Conservation (phyloP, 1,139 yeast genomes). For the Blastobotrys serpentis region DNA sequence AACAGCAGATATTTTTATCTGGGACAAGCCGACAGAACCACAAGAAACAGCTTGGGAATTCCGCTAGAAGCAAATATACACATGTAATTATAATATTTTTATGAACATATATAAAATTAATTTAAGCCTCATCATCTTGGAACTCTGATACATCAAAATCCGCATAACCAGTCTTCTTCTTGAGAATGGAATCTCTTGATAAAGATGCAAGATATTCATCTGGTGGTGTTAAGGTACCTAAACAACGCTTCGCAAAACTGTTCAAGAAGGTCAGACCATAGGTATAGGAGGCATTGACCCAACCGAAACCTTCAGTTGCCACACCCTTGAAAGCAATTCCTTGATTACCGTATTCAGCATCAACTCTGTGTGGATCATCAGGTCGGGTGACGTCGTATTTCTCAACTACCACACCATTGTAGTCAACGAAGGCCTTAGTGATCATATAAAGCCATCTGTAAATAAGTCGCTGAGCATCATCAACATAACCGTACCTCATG, state of each 20-base stretch:
- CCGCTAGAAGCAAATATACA: neutral
- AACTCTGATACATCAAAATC: slow-evolving; percentile 4
- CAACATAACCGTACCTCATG: slow-evolving; percentile 65
- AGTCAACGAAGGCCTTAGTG: slow-evolving; percentile 90
- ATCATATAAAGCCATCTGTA: slow-evolving; percentile 88
- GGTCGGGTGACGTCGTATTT: slow-evolving; percentile 87
- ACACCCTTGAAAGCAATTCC: slow-evolving; percentile 92
- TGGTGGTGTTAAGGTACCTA: slow-evolving; percentile 84
- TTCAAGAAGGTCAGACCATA: slow-evolving; percentile 72
- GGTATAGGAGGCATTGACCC: slow-evolving; percentile 89
- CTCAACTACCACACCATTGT: slow-evolving; percentile 93
- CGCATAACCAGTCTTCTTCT: slow-evolving; percentile 2
- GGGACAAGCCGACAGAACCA: too few species aligned
- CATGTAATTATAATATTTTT: neutral
- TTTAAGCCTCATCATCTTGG: neutral
- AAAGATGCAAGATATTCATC: slow-evolving; percentile 52
- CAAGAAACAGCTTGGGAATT: too few species aligned
- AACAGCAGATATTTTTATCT: too few species aligned
- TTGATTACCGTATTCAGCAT: slow-evolving; percentile 97
- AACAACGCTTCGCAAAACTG: slow-evolving; percentile 67
- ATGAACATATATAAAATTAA: neutral
- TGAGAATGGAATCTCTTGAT: slow-evolving; percentile 3
- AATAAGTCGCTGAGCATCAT: slow-evolving; percentile 66
- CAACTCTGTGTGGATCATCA: slow-evolving; percentile 85
- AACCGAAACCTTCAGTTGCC: slow-evolving; percentile 90